These are phyloP conservation scores for Candida dendrica DNA, from an alignment of 805 yeast genomes.

Conservation along the genomic window DNA sequence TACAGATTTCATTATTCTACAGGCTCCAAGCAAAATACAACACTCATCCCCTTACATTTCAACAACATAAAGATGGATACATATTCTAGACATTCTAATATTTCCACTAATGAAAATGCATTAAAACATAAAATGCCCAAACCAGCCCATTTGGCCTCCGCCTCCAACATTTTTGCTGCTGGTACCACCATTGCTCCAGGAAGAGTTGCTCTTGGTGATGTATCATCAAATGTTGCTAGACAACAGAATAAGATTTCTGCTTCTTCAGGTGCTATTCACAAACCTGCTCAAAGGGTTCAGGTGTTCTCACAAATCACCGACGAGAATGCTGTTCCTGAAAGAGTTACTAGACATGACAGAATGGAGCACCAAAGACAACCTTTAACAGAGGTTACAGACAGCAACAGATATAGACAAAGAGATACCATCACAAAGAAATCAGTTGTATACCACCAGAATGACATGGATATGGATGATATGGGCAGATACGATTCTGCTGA, in stretches of 20 bases:
- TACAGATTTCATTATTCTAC: too few species aligned
- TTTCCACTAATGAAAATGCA: conserved; percentile 3
- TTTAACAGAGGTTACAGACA: conserved; percentile 14
- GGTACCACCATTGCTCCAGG: conserved; percentile 2
- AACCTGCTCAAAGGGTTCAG: conserved; percentile 17
- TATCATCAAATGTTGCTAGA: conserved; percentile 13
- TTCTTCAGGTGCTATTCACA: not conserved
- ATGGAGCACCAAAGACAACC: conserved; percentile 11
- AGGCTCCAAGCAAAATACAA: not conserved
- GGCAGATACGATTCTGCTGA: conserved; percentile 14
- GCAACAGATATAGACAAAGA: not conserved
- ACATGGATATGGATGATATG: not conserved
- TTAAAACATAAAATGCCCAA: conserved; percentile 14
- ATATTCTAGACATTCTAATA: not conserved
- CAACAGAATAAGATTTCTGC: conserved; percentile 1
- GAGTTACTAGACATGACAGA: conserved; percentile 1
- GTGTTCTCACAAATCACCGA: conserved; percentile 13
- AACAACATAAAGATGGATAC: not conserved
- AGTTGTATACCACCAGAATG: not conserved
- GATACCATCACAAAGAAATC: not conserved
- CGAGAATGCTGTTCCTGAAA: conserved; percentile 14
- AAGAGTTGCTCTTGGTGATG: conserved; percentile 18
- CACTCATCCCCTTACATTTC: not conserved
- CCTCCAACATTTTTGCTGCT: not conserved
- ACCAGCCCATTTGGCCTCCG: not conserved